Evolutionary conservation across 2,329 filamentous ascomycete species (phyloP).

Genomic region (Graphilbum fragrans): DNA sequence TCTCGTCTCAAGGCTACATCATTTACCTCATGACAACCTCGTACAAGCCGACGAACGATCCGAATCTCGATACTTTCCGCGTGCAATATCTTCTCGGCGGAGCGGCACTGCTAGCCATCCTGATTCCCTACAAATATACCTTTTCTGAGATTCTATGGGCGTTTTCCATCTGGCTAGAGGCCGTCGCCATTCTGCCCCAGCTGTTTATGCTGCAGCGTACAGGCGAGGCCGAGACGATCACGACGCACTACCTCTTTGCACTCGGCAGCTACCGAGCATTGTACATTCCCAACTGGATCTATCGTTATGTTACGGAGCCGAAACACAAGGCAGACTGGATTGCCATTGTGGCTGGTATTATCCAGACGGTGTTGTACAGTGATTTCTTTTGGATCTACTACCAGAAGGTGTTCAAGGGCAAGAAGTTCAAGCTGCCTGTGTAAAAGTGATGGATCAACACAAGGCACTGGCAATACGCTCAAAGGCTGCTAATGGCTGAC

Average conservation of each 20-base stretch:
- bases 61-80: slow-evolving; percentile 93
- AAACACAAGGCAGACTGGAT: slow-evolving; percentile 71
- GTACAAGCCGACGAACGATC: slow-evolving; percentile 95
- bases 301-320: slow-evolving; percentile 66
- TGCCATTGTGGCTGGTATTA: slow-evolving; percentile 73
- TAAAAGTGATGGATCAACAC: slow-evolving; percentile 25
- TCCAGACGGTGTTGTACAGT: slow-evolving; percentile 92
- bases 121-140: slow-evolving; percentile 80
- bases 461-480: neutral
- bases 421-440: slow-evolving; percentile 78
- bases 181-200: slow-evolving; percentile 91
- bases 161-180: slow-evolving; percentile 96
- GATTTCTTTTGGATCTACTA: slow-evolving; percentile 99
- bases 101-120: slow-evolving; percentile 62
- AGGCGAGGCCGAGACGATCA: slow-evolving; percentile 98
- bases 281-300: slow-evolving; percentile 99
- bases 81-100: slow-evolving; percentile 86
- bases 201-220: slow-evolving; percentile 97
- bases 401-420: slow-evolving; percentile 83
- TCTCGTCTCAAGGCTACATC: slow-evolving; percentile 80
- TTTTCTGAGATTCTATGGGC: slow-evolving; percentile 85
- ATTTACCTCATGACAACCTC: slow-evolving; percentile 97
- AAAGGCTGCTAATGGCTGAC: no score
- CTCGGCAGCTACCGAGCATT: slow-evolving; percentile 82
- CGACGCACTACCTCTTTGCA: slow-evolving; percentile 93